These are phyloP conservation scores for Alternaria solani DNA, from an alignment of 2,329 filamentous ascomycete genomes.

Conservation along the genomic window DNA sequence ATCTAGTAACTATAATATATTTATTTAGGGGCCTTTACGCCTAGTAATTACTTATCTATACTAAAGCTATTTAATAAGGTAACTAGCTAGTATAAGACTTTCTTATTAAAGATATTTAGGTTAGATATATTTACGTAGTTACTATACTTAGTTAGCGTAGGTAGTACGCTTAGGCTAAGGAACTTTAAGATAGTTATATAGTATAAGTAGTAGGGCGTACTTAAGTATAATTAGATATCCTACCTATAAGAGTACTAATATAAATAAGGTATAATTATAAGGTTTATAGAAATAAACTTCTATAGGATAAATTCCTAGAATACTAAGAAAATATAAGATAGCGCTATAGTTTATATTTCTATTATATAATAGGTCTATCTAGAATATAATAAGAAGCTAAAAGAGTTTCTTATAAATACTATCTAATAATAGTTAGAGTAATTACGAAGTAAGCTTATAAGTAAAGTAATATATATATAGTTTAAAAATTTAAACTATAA, in stretches of 20 bases:
- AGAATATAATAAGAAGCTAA: slow-evolving; percentile 20
- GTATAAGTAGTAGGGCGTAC: slow-evolving; percentile 13
- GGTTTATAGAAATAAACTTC: slow-evolving; percentile 11
- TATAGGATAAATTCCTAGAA: slow-evolving; percentile 13
- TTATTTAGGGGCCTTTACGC: slow-evolving; percentile 12
- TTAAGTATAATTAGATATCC: slow-evolving; percentile 8
- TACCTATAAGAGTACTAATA: slow-evolving; percentile 14
- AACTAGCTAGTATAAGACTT: slow-evolving; percentile 11
- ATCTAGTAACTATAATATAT: slow-evolving; percentile 10
- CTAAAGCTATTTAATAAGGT: slow-evolving; percentile 13
- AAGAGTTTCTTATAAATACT: slow-evolving; percentile 10
- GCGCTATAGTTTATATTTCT: slow-evolving; percentile 9
- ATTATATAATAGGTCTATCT: slow-evolving; percentile 10
- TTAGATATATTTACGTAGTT: slow-evolving; percentile 8
- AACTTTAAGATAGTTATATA: slow-evolving; percentile 12
- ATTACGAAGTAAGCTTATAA: no score
- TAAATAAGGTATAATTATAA: slow-evolving; percentile 13
- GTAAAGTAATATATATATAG: no score
- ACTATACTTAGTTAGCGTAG: slow-evolving; percentile 7
- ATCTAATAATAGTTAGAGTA: slow-evolving; percentile 1
- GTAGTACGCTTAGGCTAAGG: slow-evolving; percentile 8
- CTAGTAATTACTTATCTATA: slow-evolving; percentile 11
- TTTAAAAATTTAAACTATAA: no score
- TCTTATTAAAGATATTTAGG: slow-evolving; percentile 15
- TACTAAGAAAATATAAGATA: slow-evolving; percentile 13